Conservation (phyloP, 2,329 filamentous ascomycete genomes). For the Hypoxylon rubiginosum region DNA sequence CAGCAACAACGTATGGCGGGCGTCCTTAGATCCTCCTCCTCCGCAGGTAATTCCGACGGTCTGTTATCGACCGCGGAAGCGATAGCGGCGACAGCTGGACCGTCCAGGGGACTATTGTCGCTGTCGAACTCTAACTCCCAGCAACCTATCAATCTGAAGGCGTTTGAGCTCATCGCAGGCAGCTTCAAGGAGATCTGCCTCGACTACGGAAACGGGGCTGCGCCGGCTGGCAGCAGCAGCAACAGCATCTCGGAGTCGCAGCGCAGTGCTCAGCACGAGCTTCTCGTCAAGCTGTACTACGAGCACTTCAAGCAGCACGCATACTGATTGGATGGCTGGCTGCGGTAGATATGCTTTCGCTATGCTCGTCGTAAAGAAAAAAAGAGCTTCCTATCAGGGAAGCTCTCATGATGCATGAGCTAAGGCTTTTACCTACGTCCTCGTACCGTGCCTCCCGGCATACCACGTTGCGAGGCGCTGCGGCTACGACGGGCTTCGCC, state of each 20-base stretch:
- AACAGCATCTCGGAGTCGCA: slow-evolving; percentile 39
- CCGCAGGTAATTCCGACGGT: not conserved
- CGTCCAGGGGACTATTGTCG: slow-evolving; percentile 5
- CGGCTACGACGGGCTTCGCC: not conserved
- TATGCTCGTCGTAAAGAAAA: not conserved
- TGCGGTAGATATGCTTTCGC: not conserved
- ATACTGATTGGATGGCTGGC: slow-evolving; percentile 17
- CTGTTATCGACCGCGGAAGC: not conserved
- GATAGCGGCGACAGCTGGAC: not conserved
- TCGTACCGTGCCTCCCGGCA: not conserved
- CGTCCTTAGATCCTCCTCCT: too few species aligned
- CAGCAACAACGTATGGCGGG: too few species aligned
- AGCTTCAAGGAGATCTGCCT: slow-evolving; percentile 34
- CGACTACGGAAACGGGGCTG: slow-evolving; percentile 14
- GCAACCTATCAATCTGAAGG: slow-evolving; percentile 38
- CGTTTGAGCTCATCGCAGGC: slow-evolving; percentile 41
- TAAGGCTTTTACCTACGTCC: not conserved
- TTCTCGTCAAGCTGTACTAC: slow-evolving; percentile 35
- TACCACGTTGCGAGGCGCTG: not conserved
- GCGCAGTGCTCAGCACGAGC: slow-evolving; percentile 40
- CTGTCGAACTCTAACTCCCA: slow-evolving; percentile 22
- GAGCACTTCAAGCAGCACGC: slow-evolving; percentile 34
- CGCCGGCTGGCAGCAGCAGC: slow-evolving; percentile 3
- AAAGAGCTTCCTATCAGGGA: not conserved
- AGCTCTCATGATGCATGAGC: not conserved